Evolutionary conservation across 1,284 basidiomycete species (phyloP), one percentile per base, ranked within the genome.

Genomic region (Trametes versicolor): DNA sequence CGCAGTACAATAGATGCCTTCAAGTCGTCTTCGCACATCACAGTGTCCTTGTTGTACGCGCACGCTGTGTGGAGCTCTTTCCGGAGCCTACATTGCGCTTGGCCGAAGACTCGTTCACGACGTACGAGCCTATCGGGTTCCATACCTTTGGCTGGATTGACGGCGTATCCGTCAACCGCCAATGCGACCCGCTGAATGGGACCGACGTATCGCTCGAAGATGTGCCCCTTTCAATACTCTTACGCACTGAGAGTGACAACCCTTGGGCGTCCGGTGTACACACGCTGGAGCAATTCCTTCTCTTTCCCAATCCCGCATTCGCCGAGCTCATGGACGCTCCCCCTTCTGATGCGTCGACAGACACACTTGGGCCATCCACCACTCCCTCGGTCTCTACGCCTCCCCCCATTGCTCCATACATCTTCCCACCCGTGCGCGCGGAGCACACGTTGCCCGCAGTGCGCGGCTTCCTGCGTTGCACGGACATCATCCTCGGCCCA

Each of bases 131-230:
- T 6, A 70, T 85, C 29, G 80, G 80, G 0, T 76, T 66, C 25
- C 81, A 84, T 67, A 82, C 85, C 10, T 88, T 89, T 69, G 88
- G 88, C 23, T 90, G 88, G 88, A 82, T 88, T 10, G 88, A 90
- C 56, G 83, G 84, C 5, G 80, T 85, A 0, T 72, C 81, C 0
- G 70, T 80, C 60, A 66, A 45, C 19, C 21, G 62, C 0, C 64
- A 67, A n/a, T 37, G 41, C 27, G 63, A 39, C 59, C 17, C 72
- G 0, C 45, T 55, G 21, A 15, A 47, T 21, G 52, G 48, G 0
- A 23, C 34, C 9, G 57, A 15, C 2, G 19, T 8, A 3, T 43
- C 41, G 19, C 15, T n/a, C 3, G 32, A 43, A 19, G 45, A 66
- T 45, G 54, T 75, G 4, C 66, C 74, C 4, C 67, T 89, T n/a